Evolutionary conservation across 139 green algal species (phyloP), one percentile per base, ranked within the genome.

Genomic region (Penium margaritaceum): DNA sequence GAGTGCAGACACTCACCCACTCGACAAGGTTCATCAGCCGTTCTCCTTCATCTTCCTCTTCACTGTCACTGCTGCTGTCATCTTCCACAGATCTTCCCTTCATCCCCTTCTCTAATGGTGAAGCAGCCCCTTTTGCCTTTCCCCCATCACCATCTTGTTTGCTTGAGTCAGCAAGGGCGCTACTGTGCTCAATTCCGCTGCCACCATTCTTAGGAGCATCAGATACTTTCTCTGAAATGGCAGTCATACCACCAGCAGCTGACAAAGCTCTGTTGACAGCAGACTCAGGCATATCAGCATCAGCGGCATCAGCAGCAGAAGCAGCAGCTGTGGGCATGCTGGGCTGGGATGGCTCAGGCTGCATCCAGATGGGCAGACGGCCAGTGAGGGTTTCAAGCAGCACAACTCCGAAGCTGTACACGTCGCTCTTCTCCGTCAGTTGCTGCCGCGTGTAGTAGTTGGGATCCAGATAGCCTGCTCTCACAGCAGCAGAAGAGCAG

Each of bases 371-470:
- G 43, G 67, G 67, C 29, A 67, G 35, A 2, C 67, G 67, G 14
- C 41, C 67, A 37, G 27, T 61, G 38, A 75, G 36, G 24, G 67
- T 44, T 17, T 75, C 67, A 9, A 75, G 43, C 27, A 75, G 43
- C 37, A 75, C 67, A 21, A 75, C 67, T n/a, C 67, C 67, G 37
- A 75, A 75, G 58, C 67, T 75, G 67, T 67, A 75, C 27, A 75
- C 67, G 29, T 75, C 67, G 46, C 67, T 75, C 9, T 41, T 43
- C 1, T 75, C 67, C 5, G 67, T 75, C 37, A 75, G 47, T 29
- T 75, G 67, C 24, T 75, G 67, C 35, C 67, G 27, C 14, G 67
- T 75, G 39, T 75, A 75, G 67, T 75, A 75, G 44, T 46, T 75
- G 67, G 70, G 54, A 14, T 75, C 67, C 5, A 75, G 43, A 70